Evolutionary conservation across 164 flowering plant species (phyloP), one percentile per base, ranked within the genome.

Genomic region (Vitis labrusca): DNA sequence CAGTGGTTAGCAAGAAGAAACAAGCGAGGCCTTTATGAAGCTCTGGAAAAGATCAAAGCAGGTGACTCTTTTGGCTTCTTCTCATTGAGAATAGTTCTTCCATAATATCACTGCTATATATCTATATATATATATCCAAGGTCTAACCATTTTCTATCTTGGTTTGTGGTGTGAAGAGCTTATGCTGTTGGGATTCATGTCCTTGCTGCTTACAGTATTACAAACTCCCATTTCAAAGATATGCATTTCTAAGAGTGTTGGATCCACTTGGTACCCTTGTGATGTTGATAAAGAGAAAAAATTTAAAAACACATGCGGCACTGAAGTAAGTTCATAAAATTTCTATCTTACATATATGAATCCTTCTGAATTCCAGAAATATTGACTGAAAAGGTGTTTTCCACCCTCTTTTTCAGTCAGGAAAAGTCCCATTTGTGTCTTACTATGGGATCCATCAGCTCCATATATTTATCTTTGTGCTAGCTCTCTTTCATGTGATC

Each of bases 161-260:
- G 5, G 60, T 3, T 58, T 54, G 23, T 47, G 8, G 3, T 14
- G 19, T 65, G 67, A 19, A 88, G 91, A 86, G 80, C 82, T 89
- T 10, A 89, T 89, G 90, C 85, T 85, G n/a, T 48, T 89, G 79
- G 91, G 91, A 15, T 89, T 89, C 62, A 82, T 89, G 78, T 89
- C 94, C 13, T 62, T 89, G 70, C 85, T 89, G 8, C 73, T 89
- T 12, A 82, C 85, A n/a, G 81, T 85, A 10, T 19, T 65, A 1
- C 81, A 83, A 77, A 75, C 9, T 5, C 69, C 75, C 0, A 81
- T 89, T 54, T 82, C 94, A 2, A 16, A 65, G 1, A 80, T 88
- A 16, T 89, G 94, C 44, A 68, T 86, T n/a, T 48, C 85, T 0
- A 47, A 69, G 56, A 65, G 52, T 0, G 51, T 81, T 1, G 90